Conservation (phyloP, 768 basidiomycete species). For the Cyclocybe aegerita region DNA sequence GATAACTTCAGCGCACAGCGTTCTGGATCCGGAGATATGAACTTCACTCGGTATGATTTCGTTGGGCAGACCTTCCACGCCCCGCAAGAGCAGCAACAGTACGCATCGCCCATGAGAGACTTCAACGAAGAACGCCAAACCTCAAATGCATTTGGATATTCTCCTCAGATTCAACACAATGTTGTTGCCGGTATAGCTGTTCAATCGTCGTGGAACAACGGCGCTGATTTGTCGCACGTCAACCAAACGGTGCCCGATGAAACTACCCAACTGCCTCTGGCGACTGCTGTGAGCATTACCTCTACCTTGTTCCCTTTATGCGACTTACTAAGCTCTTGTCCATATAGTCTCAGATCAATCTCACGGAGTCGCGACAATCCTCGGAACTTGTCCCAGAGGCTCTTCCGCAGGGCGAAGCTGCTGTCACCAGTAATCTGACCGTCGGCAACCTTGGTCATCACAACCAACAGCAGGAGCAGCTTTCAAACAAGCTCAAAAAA, state of each 20-base stretch:
- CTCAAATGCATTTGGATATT: slow-evolving; percentile 5
- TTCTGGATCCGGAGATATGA: slow-evolving; percentile 6
- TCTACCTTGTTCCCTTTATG: too few species aligned
- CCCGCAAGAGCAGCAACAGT: slow-evolving; percentile 12
- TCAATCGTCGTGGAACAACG: too few species aligned
- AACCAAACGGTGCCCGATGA: too few species aligned
- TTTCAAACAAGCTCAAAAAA: slow-evolving; percentile 19
- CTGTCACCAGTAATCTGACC: slow-evolving; percentile 45
- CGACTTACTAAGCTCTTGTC: too few species aligned
- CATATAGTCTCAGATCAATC: too few species aligned
- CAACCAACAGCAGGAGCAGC: slow-evolving; percentile 46
- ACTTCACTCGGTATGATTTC: slow-evolving; percentile 9
- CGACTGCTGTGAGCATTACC: too few species aligned
- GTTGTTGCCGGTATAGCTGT: too few species aligned
- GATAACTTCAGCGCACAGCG: slow-evolving; percentile 6
- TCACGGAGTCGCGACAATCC: background rate
- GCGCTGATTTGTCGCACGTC: too few species aligned
- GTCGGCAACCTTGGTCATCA: slow-evolving; percentile 60
- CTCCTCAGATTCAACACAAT: too few species aligned
- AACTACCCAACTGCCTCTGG: too few species aligned
- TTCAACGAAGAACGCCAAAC: slow-evolving; percentile 7
- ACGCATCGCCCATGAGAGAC: slow-evolving; percentile 10
- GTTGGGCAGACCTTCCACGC: slow-evolving; percentile 11
- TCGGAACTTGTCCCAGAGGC: background rate
- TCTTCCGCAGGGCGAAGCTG: slow-evolving; percentile 8